Base-by-base conservation (phyloP, 306 rosid genomes). In the Sesbania bispinosa region DNA sequence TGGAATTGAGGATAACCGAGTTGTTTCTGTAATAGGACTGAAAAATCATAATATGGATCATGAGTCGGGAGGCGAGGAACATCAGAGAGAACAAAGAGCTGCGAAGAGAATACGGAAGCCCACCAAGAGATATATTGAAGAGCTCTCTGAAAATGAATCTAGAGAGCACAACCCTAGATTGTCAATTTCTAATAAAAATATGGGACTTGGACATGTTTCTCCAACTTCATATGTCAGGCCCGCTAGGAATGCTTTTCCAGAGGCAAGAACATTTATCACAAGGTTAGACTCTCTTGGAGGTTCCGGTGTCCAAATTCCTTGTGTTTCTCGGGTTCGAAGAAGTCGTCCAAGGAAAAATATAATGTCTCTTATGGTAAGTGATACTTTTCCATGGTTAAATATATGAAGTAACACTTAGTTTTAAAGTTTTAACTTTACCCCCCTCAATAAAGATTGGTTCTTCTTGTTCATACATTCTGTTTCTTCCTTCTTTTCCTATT, bases 71-170 rank as follows among this genome's bases (percentile, higher is more conserved):
- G 73, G 61, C 76, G 88, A 82, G 79, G 84, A 82, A 80, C 79
- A 71, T 50, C 82, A 55, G 19, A 27, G 50, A 20, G 88, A 84
- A 50, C 78, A 89, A 73, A 86, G 83, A 82, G 92, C 81, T 79
- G 91, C 69, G 3, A 94, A 94, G 87, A 88, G 99, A 83, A 71
- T 91, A 33, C 85, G 99, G 54, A 94, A 85, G 85, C 99, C 99
- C 66, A 94, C 99, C 4, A 91, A 69, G 83, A 83, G 99, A 85
- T 94, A 94, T 76, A 94, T 94, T 82, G 99, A 94, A 89, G 99
- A 94, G 77, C 91, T 89, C 69, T 91, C 99, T 57, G 95, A 89
- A 85, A 84, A 41, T 69, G 97, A 91, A 74, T 82, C 83, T 36
- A 82, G 84, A 86, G 96, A 91, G 61, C 61, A 19, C 66, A 74